phyloP scores from a whole-genome alignment of 2,329 filamentous ascomycete species.

The Didymella keratinophila region DNA sequence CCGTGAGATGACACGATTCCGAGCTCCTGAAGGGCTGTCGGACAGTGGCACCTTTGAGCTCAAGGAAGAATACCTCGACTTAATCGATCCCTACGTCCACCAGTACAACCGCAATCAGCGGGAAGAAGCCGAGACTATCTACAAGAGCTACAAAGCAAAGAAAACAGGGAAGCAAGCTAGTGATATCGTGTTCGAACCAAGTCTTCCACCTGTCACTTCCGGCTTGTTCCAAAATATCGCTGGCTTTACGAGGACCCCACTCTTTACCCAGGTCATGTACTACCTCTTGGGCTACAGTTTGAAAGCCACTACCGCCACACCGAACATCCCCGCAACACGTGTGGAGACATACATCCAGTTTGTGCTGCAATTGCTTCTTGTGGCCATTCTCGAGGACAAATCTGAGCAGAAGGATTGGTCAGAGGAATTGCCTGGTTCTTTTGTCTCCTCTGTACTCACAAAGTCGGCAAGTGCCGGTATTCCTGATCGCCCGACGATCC shows the following conservation, averaged over 20 bases:
- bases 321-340: slow-evolving; percentile 79
- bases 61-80: slow-evolving; percentile 82
- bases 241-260: slow-evolving; percentile 80
- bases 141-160: slow-evolving; percentile 85
- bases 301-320: slow-evolving; percentile 71
- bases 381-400: slow-evolving; percentile 85
- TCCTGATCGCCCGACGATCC: slow-evolving; percentile 54
- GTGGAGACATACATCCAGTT: slow-evolving; percentile 93
- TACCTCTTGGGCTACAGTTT: slow-evolving; percentile 85
- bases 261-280: slow-evolving; percentile 91
- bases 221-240: slow-evolving; percentile 80
- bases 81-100: slow-evolving; percentile 93
- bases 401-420: slow-evolving; percentile 54
- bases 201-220: slow-evolving; percentile 74
- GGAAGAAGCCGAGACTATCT: slow-evolving; percentile 91
- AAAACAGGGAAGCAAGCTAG: slow-evolving; percentile 80
- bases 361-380: slow-evolving; percentile 83
- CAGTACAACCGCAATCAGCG: slow-evolving; percentile 97
- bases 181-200: slow-evolving; percentile 92
- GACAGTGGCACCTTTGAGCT: slow-evolving; percentile 95
- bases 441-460: slow-evolving; percentile 74
- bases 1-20: slow-evolving; percentile 87
- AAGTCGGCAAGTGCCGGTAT: slow-evolving; percentile 61
- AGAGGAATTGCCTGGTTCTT: slow-evolving; percentile 65
- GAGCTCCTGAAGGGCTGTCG: slow-evolving; percentile 86